Evolutionary conservation across 108 stramenopile genomes (phyloP).

Genomic region (Aurantiochytrium sp.): DNA sequence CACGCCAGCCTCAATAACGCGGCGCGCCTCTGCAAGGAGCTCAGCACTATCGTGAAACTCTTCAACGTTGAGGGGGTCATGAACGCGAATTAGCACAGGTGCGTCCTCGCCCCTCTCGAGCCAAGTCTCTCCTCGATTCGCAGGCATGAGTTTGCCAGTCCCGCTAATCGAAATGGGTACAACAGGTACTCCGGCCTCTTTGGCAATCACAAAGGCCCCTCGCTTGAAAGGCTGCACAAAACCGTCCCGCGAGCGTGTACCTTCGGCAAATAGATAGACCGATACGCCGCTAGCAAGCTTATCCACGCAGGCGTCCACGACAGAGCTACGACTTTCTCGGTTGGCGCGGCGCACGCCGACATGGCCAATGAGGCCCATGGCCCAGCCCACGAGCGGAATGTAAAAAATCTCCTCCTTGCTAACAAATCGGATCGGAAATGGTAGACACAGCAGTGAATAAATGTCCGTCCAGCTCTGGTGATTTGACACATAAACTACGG

Average conservation of each 20-base stretch:
- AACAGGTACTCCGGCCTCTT: neutral
- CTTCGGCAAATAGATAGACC: conserved; percentile 41
- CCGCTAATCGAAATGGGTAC: conserved; percentile 3
- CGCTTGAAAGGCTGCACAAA: conserved; percentile 52
- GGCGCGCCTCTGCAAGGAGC: neutral
- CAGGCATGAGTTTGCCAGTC: conserved; percentile 2
- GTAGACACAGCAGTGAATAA: conserved; percentile 13
- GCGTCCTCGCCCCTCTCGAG: neutral
- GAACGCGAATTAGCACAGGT: neutral
- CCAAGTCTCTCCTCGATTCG: neutral
- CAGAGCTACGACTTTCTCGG: neutral
- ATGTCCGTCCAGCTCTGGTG: conserved; percentile 60
- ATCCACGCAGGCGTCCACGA: conserved; percentile 3
- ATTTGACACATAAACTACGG: conserved; percentile 43
- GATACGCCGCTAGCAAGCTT: conserved; percentile 40
- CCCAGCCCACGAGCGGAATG: conserved; percentile 50
- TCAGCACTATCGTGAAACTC: neutral
- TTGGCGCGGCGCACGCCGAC: conserved; percentile 34
- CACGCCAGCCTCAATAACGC: neutral
- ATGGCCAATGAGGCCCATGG: conserved; percentile 42
- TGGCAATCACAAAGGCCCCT: conserved; percentile 44
- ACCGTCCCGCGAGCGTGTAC: conserved; percentile 46
- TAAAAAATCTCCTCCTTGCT: conserved; percentile 50
- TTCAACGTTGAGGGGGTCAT: neutral
- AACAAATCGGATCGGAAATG: conserved; percentile 34